A percentile compares a stretch with the other conserved stretches of the same genome.
Conservation (phyloP, 345 rosid species). For the Triadica sebifera region DNA sequence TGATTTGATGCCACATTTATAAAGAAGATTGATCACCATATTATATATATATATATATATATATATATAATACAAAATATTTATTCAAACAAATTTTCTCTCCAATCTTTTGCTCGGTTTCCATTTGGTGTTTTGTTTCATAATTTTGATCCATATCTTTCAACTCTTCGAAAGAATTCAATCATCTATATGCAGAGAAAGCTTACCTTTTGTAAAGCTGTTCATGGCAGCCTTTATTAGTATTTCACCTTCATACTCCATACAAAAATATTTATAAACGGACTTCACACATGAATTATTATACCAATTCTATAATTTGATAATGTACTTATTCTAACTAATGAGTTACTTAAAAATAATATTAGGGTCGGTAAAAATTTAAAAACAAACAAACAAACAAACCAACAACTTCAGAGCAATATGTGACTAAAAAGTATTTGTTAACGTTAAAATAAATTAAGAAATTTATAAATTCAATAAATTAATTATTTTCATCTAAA, state of each 20-base stretch:
- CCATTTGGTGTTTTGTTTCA: not conserved
- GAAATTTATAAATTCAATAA: too few species aligned
- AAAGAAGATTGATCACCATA: not conserved
- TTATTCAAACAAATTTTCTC: not conserved
- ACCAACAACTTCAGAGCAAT: too few species aligned
- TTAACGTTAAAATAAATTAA: too few species aligned
- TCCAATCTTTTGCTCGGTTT: not conserved
- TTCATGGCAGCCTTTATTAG: constrained; percentile 27
- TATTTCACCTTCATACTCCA: constrained; percentile 10
- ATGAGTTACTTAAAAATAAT: too few species aligned
- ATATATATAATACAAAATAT: not conserved
- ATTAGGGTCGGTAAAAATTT: too few species aligned
- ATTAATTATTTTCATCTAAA: too few species aligned
- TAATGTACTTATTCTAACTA: too few species aligned
- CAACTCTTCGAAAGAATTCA: not conserved
- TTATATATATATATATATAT: not conserved
- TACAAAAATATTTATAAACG: too few species aligned
- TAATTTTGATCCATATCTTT: not conserved
- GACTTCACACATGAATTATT: too few species aligned
- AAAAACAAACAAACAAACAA: too few species aligned
- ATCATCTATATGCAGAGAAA: constrained; percentile 7
- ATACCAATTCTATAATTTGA: not conserved
- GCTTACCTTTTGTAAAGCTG: constrained; percentile 20
- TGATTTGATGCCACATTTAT: constrained; percentile 28
- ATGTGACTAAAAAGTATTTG: too few species aligned